These are phyloP conservation scores for Nothophaeocryptopus gaeumannii DNA, from an alignment of 2,329 filamentous ascomycete genomes.

Conservation along the genomic window DNA sequence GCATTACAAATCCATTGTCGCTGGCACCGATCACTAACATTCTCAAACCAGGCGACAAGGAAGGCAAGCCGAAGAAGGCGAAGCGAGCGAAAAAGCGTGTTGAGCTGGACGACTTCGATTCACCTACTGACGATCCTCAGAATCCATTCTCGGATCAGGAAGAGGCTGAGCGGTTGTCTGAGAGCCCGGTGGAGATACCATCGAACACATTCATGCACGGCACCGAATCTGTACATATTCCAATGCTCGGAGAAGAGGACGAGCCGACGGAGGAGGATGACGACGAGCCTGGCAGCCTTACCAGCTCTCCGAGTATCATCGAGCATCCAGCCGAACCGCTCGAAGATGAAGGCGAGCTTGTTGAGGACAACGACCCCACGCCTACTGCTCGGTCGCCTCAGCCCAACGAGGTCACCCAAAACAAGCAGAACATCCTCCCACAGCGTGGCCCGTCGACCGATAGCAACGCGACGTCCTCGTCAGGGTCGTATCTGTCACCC, in stretches of 20 bases:
- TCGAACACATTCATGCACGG: constrained; percentile 45
- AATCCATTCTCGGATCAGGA: constrained; percentile 43
- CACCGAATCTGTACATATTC: constrained; percentile 38
- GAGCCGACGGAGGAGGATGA: constrained; percentile 22
- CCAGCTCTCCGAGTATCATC: constrained; percentile 32
- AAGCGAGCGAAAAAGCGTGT: constrained; percentile 61
- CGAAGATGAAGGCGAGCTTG: constrained; percentile 16
- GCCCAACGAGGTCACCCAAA: background rate
- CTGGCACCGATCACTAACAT: constrained; percentile 42
- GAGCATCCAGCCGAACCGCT: constrained; percentile 27
- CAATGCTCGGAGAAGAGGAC: constrained; percentile 24
- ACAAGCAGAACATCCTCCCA: constrained; percentile 3
- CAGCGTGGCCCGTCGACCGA: constrained; percentile 23
- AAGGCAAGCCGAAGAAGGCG: constrained; percentile 54
- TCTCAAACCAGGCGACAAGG: constrained; percentile 39
- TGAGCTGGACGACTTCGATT: constrained; percentile 69
- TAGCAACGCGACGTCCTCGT: constrained; percentile 19
- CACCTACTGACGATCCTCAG: constrained; percentile 39
- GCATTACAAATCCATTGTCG: constrained; percentile 26
- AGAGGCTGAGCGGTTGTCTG: constrained; percentile 55
- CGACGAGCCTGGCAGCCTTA: constrained; percentile 26
- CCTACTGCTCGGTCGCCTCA: constrained; percentile 31
- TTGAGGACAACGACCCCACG: constrained; percentile 32
- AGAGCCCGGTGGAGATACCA: constrained; percentile 66
- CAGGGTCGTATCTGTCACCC: constrained; percentile 27